Evolutionary conservation across 371 early-diverging fungal species (phyloP).

Genomic region (Mucor irregularis): DNA sequence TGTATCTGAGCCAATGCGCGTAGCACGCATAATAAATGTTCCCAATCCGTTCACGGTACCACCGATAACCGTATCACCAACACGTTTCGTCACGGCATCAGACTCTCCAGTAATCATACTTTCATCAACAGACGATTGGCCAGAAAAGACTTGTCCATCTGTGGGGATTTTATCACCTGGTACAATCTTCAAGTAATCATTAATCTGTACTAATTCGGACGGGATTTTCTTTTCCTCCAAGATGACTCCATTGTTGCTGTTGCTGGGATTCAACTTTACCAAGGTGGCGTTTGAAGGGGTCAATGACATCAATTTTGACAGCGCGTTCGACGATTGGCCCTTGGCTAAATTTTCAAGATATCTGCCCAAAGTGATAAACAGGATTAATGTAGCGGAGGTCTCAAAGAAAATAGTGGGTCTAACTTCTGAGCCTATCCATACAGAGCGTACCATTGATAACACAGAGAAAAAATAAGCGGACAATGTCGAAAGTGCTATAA

Average conservation of each 20-base stretch:
- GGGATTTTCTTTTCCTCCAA: constrained; percentile 74
- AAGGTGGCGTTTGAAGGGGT: constrained; percentile 70
- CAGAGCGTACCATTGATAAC: constrained; percentile 51
- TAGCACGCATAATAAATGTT: constrained; percentile 72
- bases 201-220: constrained; percentile 82
- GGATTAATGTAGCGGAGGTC: constrained; percentile 86
- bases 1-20: constrained; percentile 79
- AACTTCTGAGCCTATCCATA: constrained; percentile 5
- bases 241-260: no score
- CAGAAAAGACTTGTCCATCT: constrained; percentile 85
- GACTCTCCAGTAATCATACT: constrained; percentile 98
- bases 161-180: constrained; percentile 95
- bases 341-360: constrained; percentile 94
- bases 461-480: constrained; percentile 80
- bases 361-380: constrained; percentile 88
- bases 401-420: constrained; percentile 89
- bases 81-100: constrained; percentile 81
- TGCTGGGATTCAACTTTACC: constrained; percentile 16
- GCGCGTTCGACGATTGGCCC: constrained; percentile 86
- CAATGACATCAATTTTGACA: constrained; percentile 85
- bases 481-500: constrained; percentile 85
- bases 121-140: constrained; percentile 91
- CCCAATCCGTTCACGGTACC: constrained; percentile 92
- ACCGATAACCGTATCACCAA: constrained; percentile 76
- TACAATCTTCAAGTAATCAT: constrained; percentile 82